Percentiles rank a stretch among this genome's conserved stretches.
Conservation (phyloP, 805 yeast genomes). For the Kazachstania taianensis region DNA sequence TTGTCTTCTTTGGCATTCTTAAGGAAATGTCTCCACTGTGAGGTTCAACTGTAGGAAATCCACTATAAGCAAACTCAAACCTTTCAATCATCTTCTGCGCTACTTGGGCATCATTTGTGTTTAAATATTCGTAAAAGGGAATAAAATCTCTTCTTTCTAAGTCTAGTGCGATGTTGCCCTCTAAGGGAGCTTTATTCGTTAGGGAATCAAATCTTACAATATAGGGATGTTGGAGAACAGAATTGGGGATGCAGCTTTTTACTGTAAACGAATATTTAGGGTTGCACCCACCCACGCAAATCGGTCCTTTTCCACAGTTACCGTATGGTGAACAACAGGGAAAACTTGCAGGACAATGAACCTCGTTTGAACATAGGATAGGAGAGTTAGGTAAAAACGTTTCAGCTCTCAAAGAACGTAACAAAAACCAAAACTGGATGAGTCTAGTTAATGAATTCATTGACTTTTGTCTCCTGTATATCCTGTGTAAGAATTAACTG, state of each 20-base stretch:
- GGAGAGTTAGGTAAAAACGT: too few species aligned
- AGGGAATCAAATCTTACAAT: conserved; percentile 6
- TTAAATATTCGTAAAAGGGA: conserved; percentile 21
- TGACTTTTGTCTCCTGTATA: too few species aligned
- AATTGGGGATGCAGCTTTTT: conserved; percentile 60
- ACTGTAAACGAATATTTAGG: conserved; percentile 56
- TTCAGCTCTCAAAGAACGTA: too few species aligned
- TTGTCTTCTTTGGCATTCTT: conserved; percentile 66
- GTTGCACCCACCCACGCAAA: conserved; percentile 84
- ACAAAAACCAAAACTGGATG: too few species aligned
- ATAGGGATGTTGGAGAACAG: conserved; percentile 30
- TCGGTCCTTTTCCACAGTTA: conserved; percentile 63
- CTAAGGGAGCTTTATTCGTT: not conserved
- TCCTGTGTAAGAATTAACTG: too few species aligned
- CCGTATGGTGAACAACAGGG: conserved; percentile 93
- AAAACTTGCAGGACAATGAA: conserved; percentile 54
- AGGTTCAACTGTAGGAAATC: conserved; percentile 41
- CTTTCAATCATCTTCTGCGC: conserved; percentile 51
- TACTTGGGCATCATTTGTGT: conserved; percentile 31
- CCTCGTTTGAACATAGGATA: conserved; percentile 15
- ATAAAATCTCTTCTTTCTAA: conserved; percentile 16
- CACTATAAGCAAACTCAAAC: conserved; percentile 57
- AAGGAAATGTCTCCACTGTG: conserved; percentile 39
- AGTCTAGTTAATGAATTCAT: too few species aligned
- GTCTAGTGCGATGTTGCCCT: not conserved